These are phyloP conservation scores for Acanthamoeba culbertsoni DNA, from an alignment of 208 protist genomes.

Conservation along the genomic window DNA sequence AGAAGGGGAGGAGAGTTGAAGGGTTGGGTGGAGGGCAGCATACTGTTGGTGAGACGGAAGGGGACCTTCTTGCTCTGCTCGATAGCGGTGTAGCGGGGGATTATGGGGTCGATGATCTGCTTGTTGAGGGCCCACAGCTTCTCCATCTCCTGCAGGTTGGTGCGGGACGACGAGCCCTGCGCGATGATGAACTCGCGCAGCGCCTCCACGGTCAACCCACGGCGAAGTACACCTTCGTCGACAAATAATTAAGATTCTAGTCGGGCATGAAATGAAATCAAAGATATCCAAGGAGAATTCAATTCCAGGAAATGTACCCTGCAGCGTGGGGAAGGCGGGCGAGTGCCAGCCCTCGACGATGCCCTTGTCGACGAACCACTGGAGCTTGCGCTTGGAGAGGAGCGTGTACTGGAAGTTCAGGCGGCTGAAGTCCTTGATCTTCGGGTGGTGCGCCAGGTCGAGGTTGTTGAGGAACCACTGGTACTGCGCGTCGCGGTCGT, in stretches of 20 bases:
- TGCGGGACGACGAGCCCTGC: slow-evolving; percentile 95
- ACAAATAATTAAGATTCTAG: no score
- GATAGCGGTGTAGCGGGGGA: slow-evolving; percentile 95
- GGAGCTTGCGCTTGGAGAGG: slow-evolving; percentile 98
- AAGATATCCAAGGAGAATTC: background rate
- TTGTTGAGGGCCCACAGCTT: slow-evolving; percentile 99
- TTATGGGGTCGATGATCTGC: slow-evolving; percentile 95
- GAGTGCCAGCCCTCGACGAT: slow-evolving; percentile 98
- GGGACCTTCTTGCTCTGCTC: slow-evolving; percentile 66
- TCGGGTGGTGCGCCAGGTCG: slow-evolving; percentile 52
- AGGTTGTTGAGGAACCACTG: slow-evolving; percentile 95
- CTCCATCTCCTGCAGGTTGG: slow-evolving; percentile 97
- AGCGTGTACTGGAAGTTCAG: slow-evolving; percentile 98
- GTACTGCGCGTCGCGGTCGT: slow-evolving; percentile 97
- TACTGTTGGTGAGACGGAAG: slow-evolving; percentile 35
- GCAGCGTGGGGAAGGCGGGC: slow-evolving; percentile 98
- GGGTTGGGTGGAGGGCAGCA: slow-evolving; percentile 53
- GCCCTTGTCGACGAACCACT: slow-evolving; percentile 94
- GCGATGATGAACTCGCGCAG: slow-evolving; percentile 94
- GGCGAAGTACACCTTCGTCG: slow-evolving; percentile 89
- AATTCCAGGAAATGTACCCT: slow-evolving; percentile 68
- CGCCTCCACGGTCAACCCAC: slow-evolving; percentile 96
- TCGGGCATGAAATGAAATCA: no score
- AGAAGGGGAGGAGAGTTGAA: background rate
- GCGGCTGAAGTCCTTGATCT: slow-evolving; percentile 93